Percentiles rank a stretch among this genome's conserved stretches.
Conservation (phyloP, 495 filamentous ascomycete genomes). For the Xylaria curta region DNA sequence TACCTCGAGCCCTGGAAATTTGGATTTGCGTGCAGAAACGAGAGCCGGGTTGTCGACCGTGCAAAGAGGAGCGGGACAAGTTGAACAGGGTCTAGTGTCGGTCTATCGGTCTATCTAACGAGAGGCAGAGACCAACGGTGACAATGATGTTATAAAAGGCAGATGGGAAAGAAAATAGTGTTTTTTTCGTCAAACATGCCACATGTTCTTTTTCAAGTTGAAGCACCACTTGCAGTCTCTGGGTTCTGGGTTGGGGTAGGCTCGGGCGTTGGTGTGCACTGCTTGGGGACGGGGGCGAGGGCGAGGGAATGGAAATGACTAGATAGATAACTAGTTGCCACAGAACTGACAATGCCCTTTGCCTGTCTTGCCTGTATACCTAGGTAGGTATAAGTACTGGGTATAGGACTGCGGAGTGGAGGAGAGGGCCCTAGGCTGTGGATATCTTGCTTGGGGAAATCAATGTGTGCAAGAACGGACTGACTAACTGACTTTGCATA, state of each 20-base stretch:
- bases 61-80: conserved; percentile 14
- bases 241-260: too few relatives aligned
- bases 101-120: conserved; percentile 3
- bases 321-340: background rate
- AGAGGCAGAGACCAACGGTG: conserved; percentile 21
- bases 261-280: background rate
- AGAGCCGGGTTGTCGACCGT: background rate
- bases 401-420: conserved; percentile 1
- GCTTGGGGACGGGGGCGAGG: background rate
- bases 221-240: background rate
- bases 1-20: conserved; percentile 17
- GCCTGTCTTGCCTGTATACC: background rate
- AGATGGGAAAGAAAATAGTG: conserved; percentile 19
- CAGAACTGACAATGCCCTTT: background rate
- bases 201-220: conserved; percentile 39
- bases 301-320: background rate
- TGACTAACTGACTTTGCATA: too few relatives aligned
- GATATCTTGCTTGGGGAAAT: too few relatives aligned
- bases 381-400: background rate
- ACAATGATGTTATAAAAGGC: conserved; percentile 26
- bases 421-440: background rate
- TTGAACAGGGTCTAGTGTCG: conserved; percentile 5
- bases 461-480: too few relatives aligned
- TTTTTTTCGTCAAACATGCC: conserved; percentile 37
- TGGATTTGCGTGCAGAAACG: conserved; percentile 22